Conservation (phyloP, 805 yeast genomes). For the Candida ascalaphidarum region DNA sequence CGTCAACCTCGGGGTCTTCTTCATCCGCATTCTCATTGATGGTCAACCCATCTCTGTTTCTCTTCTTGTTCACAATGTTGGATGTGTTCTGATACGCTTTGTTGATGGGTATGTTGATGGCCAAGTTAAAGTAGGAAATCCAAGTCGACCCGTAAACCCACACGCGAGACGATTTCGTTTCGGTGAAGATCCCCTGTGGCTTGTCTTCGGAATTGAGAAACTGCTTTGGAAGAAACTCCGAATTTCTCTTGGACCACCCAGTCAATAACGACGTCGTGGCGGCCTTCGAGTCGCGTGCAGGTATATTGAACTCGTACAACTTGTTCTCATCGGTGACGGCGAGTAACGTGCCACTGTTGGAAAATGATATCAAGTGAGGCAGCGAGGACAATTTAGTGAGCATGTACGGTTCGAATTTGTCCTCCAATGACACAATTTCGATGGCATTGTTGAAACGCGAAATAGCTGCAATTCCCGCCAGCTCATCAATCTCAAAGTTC, state of each 20-base stretch:
- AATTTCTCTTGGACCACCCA: conserved; percentile 71
- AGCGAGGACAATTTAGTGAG: conserved; percentile 52
- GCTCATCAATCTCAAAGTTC: conserved; percentile 39
- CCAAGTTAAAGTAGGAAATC: conserved; percentile 67
- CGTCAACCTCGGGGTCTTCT: conserved; percentile 6
- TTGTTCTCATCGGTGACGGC: conserved; percentile 69
- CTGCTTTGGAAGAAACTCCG: conserved; percentile 65
- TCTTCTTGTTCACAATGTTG: conserved; percentile 23
- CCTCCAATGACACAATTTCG: conserved; percentile 34
- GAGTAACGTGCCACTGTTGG: conserved; percentile 42
- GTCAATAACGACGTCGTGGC: conserved; percentile 37
- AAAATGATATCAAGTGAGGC: conserved; percentile 56
- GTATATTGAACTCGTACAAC: conserved; percentile 56
- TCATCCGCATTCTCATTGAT: conserved; percentile 18
- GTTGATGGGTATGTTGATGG: conserved; percentile 43
- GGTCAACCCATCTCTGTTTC: conserved; percentile 34
- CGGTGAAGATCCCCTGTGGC: conserved; percentile 63
- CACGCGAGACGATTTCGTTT: conserved; percentile 35
- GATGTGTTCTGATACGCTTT: conserved; percentile 17
- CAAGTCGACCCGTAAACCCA: conserved; percentile 91
- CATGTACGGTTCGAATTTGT: conserved; percentile 17
- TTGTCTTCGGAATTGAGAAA: conserved; percentile 51
- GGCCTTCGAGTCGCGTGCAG: conserved; percentile 7
- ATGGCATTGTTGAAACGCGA: conserved; percentile 61
- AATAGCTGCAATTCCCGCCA: conserved; percentile 41